Conservation (phyloP, 805 yeast species). For the Saccharomycopsis sp. region DNA sequence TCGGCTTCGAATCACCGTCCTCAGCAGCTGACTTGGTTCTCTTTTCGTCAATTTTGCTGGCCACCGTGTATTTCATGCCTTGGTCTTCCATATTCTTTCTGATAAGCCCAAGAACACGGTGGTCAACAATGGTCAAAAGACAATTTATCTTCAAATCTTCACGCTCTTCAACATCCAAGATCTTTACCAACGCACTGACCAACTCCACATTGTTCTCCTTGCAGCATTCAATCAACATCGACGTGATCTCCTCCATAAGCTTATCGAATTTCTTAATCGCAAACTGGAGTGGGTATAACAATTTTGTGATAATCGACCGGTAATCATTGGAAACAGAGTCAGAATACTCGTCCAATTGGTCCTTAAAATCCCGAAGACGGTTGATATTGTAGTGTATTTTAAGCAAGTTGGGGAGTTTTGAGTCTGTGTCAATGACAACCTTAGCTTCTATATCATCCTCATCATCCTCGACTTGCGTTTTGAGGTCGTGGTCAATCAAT, state of each 20-base stretch:
- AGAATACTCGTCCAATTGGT: constrained; percentile 59
- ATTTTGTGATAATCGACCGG: constrained; percentile 53
- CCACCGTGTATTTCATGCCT: constrained; percentile 18
- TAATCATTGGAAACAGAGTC: constrained; percentile 49
- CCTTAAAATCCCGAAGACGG: constrained; percentile 69
- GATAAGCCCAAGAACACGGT: constrained; percentile 21
- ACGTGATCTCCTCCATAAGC: constrained; percentile 57
- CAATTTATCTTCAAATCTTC: constrained; percentile 58
- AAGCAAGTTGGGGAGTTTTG: constrained; percentile 49
- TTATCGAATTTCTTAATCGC: constrained; percentile 54
- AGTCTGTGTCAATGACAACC: constrained; percentile 31
- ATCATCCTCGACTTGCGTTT: constrained; percentile 14
- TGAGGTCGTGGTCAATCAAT: constrained; percentile 42
- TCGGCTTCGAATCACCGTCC: constrained; percentile 4
- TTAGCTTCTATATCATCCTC: constrained; percentile 27
- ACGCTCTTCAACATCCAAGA: constrained; percentile 72
- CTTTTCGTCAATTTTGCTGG: constrained; percentile 18
- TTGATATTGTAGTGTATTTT: constrained; percentile 65
- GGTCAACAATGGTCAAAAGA: constrained; percentile 28
- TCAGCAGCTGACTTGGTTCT: not conserved
- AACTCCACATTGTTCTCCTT: constrained; percentile 62
- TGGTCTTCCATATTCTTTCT: constrained; percentile 21
- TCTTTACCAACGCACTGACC: constrained; percentile 64
- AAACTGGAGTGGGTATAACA: constrained; percentile 43
- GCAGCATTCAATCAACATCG: constrained; percentile 63